These are phyloP conservation scores for Albophoma yamanashiensis DNA, from an alignment of 2,329 filamentous ascomycete species.

Conservation along the genomic window DNA sequence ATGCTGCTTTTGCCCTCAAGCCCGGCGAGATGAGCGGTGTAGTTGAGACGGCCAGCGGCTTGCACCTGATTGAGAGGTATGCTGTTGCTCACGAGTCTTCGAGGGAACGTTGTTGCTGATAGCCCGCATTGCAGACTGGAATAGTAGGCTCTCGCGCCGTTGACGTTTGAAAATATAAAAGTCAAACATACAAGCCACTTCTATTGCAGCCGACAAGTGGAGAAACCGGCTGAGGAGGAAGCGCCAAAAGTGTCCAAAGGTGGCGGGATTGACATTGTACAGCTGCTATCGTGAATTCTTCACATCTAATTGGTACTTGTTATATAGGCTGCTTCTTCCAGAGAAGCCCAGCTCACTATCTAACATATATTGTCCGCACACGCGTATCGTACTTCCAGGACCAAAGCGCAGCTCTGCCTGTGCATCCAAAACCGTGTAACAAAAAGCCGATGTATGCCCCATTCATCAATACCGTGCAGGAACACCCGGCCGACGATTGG, in stretches of 20 bases:
- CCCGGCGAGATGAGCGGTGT: slow-evolving; percentile 78
- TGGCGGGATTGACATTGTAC: background rate
- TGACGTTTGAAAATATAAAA: background rate
- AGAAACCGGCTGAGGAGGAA: background rate
- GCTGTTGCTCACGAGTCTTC: slow-evolving; percentile 4
- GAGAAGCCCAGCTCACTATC: background rate
- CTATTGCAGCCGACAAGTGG: background rate
- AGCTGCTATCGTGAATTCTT: background rate
- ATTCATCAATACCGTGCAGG: background rate
- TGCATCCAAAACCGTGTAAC: background rate
- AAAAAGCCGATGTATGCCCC: no score
- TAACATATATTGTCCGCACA: background rate
- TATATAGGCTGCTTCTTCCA: background rate
- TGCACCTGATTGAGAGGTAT: slow-evolving; percentile 93
- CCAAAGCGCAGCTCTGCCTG: background rate
- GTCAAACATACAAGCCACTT: background rate
- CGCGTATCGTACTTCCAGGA: background rate
- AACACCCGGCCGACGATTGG: background rate
- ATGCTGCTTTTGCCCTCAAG: slow-evolving; percentile 83
- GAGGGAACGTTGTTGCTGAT: background rate
- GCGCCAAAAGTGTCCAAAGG: background rate
- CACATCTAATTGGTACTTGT: background rate
- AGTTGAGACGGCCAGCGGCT: slow-evolving; percentile 84
- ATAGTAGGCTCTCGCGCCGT: background rate
- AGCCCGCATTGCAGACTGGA: slow-evolving; percentile 1